These are phyloP conservation scores for Backusella tarrabulga DNA, from an alignment of 192 early-diverging fungal species.

Conservation along the genomic window DNA sequence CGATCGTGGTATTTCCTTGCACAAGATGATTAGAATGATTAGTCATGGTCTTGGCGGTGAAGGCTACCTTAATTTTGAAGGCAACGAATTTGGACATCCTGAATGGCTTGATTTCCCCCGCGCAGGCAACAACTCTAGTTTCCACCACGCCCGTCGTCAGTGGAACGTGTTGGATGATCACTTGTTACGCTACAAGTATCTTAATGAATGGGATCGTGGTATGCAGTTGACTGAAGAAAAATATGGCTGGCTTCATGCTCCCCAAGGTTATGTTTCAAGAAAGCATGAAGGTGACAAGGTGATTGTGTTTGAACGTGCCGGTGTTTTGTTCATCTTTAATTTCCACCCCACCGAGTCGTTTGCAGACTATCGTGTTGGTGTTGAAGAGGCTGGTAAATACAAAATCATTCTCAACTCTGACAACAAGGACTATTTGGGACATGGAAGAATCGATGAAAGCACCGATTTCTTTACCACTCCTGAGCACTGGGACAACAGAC, in stretches of 20 bases:
- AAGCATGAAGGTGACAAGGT: constrained; percentile 94
- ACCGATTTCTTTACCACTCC: constrained; percentile 71
- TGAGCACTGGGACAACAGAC: constrained; percentile 67
- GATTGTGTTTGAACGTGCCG: constrained; percentile 88
- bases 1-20: constrained; percentile 91
- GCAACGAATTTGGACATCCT: constrained; percentile 98
- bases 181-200: constrained; percentile 88
- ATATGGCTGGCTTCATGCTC: constrained; percentile 64
- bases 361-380: constrained; percentile 86
- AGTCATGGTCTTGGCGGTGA: constrained; percentile 92
- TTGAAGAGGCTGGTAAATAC: constrained; percentile 68
- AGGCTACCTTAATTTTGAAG: constrained; percentile 96
- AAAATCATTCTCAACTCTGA: constrained; percentile 79
- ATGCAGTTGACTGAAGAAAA: constrained; percentile 80
- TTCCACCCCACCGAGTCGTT: constrained; percentile 86
- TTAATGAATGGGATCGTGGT: constrained; percentile 85
- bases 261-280: constrained; percentile 78
- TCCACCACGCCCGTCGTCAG: constrained; percentile 94
- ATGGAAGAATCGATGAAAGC: constrained; percentile 65
- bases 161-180: constrained; percentile 92
- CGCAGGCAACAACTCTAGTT: constrained; percentile 84
- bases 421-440: constrained; percentile 73
- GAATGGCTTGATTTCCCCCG: constrained; percentile 99
- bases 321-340: constrained; percentile 92
- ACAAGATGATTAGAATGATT: constrained; percentile 94